Base-by-base conservation (phyloP, 108 stramenopile species). In the Chaetoceros muelleri region DNA sequence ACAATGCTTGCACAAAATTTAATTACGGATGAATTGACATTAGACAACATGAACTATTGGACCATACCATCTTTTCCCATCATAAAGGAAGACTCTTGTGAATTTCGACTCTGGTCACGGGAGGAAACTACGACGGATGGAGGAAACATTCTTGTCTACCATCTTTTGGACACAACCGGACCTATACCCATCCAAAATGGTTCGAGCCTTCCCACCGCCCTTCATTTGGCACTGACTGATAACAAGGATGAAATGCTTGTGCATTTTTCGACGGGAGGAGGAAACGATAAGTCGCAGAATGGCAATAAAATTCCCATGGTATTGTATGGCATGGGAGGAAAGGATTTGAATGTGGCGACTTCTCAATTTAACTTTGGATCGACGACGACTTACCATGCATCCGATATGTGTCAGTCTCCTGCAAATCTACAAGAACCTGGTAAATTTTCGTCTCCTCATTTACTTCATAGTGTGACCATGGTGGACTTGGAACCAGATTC, bases 331-430 rank as follows among this genome's bases (percentile, higher is more conserved):
- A 58, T 28, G 31, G 20, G 23, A 45, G 20, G 23, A 45, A 8
- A 55, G 0, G 58, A 68, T 20, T 1, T 19, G 2, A 46, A 50
- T 44, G 53, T 23, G n/a, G 3, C 24, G 23, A 27, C 19, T 17
- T 18, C n/a, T 45, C 18, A 65, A 18, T 57, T 47, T 20, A 52
- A 26, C 5, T 31, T 29, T 53, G 75, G 72, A 52, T 53, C 62
- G 50, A 72, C 67, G 23, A 58, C 65, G 19, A 82, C 83, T n/a
- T 89, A 89, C 48, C 21, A 48, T 23, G 72, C 80, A 3, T 34
- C 45, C 0, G 87, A 89, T 49, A 66, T 89, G 79, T 89, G 87
- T 57, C 64, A 73, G 52, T 71, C 59, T 34, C 83, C 81, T 2
- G 83, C 78, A n/a, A 86, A 74, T 48, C 59, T 60, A 7, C 71